Conservation (phyloP, 1,284 basidiomycete genomes). For the Porodaedalea pini region DNA sequence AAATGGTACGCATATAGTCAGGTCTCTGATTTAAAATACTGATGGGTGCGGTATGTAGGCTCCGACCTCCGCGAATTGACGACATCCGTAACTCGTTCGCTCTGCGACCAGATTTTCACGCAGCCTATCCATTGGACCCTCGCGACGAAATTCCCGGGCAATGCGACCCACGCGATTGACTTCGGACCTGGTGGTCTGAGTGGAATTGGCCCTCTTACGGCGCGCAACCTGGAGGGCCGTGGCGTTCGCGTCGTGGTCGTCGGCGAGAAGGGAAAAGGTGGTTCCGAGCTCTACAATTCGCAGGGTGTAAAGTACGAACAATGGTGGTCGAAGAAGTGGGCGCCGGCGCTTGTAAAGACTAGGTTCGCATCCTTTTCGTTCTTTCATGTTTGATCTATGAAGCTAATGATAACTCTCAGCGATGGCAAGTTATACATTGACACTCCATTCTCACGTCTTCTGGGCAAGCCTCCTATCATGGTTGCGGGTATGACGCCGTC, state of each 20-base stretch:
- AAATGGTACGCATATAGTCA: slow-evolving; percentile 56
- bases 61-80: slow-evolving; percentile 70
- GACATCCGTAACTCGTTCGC: slow-evolving; percentile 72
- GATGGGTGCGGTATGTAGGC: slow-evolving; percentile 46
- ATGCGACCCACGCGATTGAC: slow-evolving; percentile 92
- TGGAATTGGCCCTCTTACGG: slow-evolving; percentile 90
- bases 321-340: slow-evolving; percentile 89
- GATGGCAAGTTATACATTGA: slow-evolving; percentile 91
- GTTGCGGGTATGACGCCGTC: slow-evolving; percentile 98
- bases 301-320: slow-evolving; percentile 71
- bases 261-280: slow-evolving; percentile 83
- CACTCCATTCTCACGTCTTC: slow-evolving; percentile 91
- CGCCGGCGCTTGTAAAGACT: slow-evolving; percentile 84
- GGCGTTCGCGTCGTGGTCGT: slow-evolving; percentile 87
- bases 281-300: slow-evolving; percentile 80
- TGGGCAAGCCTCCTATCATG: slow-evolving; percentile 97
- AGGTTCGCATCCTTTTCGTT: slow-evolving; percentile 46
- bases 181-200: slow-evolving; percentile 94
- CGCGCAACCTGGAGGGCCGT: slow-evolving; percentile 88
- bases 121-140: slow-evolving; percentile 90
- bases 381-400: not conserved
- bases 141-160: slow-evolving; percentile 84
- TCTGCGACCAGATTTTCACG: slow-evolving; percentile 93
- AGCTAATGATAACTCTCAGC: slow-evolving; percentile 36
- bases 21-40: not conserved